Conservation (phyloP, 2,329 filamentous ascomycete genomes). For the Fusarium praegraminearum region DNA sequence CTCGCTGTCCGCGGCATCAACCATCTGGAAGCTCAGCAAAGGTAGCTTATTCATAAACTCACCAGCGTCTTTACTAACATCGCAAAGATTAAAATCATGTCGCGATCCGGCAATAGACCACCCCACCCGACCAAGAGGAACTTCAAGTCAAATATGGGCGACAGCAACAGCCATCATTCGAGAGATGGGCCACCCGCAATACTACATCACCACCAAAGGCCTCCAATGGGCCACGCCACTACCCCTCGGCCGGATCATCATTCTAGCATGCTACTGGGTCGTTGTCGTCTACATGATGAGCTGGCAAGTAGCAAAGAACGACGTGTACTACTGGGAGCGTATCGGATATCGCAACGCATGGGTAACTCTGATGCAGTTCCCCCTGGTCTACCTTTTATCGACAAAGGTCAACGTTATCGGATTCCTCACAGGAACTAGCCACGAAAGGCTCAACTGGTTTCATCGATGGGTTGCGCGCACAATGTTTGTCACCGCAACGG, state of each 20-base stretch:
- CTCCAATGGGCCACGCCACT: slow-evolving; percentile 70
- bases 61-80: not conserved
- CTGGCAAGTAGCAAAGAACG: slow-evolving; percentile 60
- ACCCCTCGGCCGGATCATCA: slow-evolving; percentile 66
- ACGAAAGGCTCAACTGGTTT: slow-evolving; percentile 79
- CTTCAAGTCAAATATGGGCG: slow-evolving; percentile 65
- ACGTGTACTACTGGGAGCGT: slow-evolving; percentile 71
- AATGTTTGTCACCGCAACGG: slow-evolving; percentile 74
- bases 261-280: slow-evolving; percentile 69
- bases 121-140: slow-evolving; percentile 64
- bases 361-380: slow-evolving; percentile 73
- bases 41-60: slow-evolving; percentile 49
- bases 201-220: slow-evolving; percentile 60
- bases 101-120: slow-evolving; percentile 58
- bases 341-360: slow-evolving; percentile 76
- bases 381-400: slow-evolving; percentile 71
- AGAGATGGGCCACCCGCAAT: slow-evolving; percentile 68
- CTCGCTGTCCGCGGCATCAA: slow-evolving; percentile 59
- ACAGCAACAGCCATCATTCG: slow-evolving; percentile 68
- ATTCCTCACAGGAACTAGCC: slow-evolving; percentile 70
- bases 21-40: slow-evolving; percentile 55
- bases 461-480: slow-evolving; percentile 79
- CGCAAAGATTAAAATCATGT: slow-evolving; percentile 59
- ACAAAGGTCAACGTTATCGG: slow-evolving; percentile 71
- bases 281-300: slow-evolving; percentile 70